Base-by-base conservation (phyloP, 169 alveolate species). In the Plasmodium malariae region DNA sequence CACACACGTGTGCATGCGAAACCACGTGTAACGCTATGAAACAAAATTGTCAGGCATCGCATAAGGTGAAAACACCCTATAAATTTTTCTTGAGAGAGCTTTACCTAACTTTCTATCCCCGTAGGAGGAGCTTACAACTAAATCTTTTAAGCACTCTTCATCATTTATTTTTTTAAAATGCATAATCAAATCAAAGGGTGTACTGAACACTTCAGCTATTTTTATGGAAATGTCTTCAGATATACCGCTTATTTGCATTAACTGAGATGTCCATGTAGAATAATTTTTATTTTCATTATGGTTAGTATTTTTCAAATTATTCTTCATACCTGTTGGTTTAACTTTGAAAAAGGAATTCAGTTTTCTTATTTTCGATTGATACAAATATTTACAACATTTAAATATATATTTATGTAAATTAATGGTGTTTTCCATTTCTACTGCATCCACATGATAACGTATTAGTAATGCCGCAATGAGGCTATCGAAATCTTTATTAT, bases 211-310 rank as follows among this genome's bases (percentile, higher is more conserved):
- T 40, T 83, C 68, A 24, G 85, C 85, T 21, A 83, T 65, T 26
- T 36, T 65, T 37, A 28, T 83, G 11, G 91, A 67, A 21, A 70
- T 37, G 57, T 83, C 91, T 68, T 83, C 86, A 48, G 91, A 83
- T 45, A 83, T 37, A 6, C 91, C 91, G 32, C 34, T 68, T 26
- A 83, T 83, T 83, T 83, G 91, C 91, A 83, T 83, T 30, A 83
- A 28, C 19, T 83, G 91, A 11, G 91, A 83, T 28, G 43, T 43
- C 91, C 91, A 83, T 12, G 85, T 83, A 48, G 71, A 48, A 60
- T 67, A n/a, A 26, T 51, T 68, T 5, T 68, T 32, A 54, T 36
- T 60, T 19, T 72, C 36, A 26, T 57, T 34, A 32, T 11, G n/a
- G 54, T 43, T 14, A 6, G 67, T 28, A 59, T 43, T 40, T 45